Conservation (phyloP, 2,329 filamentous ascomycete species). For the Ophiostoma populinum region DNA sequence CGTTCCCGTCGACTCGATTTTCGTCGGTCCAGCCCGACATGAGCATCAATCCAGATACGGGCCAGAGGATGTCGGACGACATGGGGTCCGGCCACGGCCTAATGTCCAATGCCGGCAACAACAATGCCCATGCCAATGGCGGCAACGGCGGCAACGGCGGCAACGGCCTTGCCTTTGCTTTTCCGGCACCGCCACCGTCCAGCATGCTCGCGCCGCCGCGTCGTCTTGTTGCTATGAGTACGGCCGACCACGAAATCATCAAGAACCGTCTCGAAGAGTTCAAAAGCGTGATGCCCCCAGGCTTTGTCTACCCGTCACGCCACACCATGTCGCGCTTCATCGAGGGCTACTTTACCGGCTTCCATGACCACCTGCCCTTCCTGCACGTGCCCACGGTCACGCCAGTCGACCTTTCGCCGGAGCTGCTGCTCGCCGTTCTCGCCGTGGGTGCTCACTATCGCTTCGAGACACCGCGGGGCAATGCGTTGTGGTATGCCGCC, state of each 20-base stretch:
- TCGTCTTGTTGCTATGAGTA: constrained; percentile 31
- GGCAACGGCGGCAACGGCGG: neutral
- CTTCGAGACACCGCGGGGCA: constrained; percentile 40
- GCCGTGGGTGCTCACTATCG: constrained; percentile 52
- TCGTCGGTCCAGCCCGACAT: constrained; percentile 34
- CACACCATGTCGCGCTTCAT: constrained; percentile 52
- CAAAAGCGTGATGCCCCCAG: constrained; percentile 37
- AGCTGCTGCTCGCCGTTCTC: constrained; percentile 48
- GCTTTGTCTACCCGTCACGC: constrained; percentile 52
- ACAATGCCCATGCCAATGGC: neutral
- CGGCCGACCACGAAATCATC: constrained; percentile 35
- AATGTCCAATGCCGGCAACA: too few relatives aligned
- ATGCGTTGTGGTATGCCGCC: constrained; percentile 43
- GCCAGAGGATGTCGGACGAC: constrained; percentile 24
- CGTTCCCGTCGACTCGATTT: constrained; percentile 36
- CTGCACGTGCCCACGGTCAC: constrained; percentile 51
- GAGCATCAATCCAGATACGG: constrained; percentile 16
- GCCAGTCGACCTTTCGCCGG: constrained; percentile 46
- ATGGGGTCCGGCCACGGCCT: neutral
- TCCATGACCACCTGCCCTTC: constrained; percentile 42
- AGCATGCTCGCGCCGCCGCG: constrained; percentile 19
- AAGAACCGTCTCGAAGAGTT: constrained; percentile 44
- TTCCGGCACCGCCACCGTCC: neutral
- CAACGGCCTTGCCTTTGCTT: neutral
- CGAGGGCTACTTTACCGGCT: constrained; percentile 52